phyloP scores from a whole-genome alignment of 192 early-diverging fungal genomes.

The Gryganskiella cystojenkinii region DNA sequence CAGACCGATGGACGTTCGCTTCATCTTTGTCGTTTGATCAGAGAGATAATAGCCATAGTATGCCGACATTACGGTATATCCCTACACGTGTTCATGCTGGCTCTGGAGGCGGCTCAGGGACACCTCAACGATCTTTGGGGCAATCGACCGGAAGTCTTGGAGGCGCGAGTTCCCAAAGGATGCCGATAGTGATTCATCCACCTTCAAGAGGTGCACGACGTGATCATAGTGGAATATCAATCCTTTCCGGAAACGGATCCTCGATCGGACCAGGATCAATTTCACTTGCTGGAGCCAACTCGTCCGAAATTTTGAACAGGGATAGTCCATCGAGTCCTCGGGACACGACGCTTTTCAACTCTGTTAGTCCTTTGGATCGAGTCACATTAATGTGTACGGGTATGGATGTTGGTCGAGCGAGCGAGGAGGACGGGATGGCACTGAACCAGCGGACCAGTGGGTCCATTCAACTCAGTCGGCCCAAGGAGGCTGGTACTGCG shows the following conservation, averaged over 20 bases:
- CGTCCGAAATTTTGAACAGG: constrained; percentile 21
- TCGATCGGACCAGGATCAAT: constrained; percentile 25
- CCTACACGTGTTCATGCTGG: constrained; percentile 41
- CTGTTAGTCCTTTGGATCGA: constrained; percentile 59
- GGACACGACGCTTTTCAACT: constrained; percentile 45
- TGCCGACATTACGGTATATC: constrained; percentile 51
- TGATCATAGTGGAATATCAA: constrained; percentile 27
- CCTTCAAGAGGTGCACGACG: constrained; percentile 7
- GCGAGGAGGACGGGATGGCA: constrained; percentile 10
- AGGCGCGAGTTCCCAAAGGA: constrained; percentile 18
- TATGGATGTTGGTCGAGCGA: constrained; percentile 12
- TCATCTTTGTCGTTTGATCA: constrained; percentile 52
- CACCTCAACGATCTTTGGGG: constrained; percentile 33
- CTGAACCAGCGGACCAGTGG: constrained; percentile 9
- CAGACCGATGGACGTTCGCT: constrained; percentile 55
- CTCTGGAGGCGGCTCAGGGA: constrained; percentile 12
- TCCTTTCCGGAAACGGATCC: constrained; percentile 34
- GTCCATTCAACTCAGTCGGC: constrained; percentile 22
- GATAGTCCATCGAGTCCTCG: constrained; percentile 24
- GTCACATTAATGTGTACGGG: constrained; percentile 53
- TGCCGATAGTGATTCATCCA: constrained; percentile 30
- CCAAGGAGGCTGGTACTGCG: constrained; percentile 1
- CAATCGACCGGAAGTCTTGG: constrained; percentile 47
- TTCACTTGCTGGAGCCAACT: constrained; percentile 16
- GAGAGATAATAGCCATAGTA: constrained; percentile 26